A percentile compares a stretch with the other conserved stretches of the same genome.
These are phyloP conservation scores for Coemansia sp. DNA, from an alignment of 192 early-diverging fungal genomes.

Conservation along the genomic window DNA sequence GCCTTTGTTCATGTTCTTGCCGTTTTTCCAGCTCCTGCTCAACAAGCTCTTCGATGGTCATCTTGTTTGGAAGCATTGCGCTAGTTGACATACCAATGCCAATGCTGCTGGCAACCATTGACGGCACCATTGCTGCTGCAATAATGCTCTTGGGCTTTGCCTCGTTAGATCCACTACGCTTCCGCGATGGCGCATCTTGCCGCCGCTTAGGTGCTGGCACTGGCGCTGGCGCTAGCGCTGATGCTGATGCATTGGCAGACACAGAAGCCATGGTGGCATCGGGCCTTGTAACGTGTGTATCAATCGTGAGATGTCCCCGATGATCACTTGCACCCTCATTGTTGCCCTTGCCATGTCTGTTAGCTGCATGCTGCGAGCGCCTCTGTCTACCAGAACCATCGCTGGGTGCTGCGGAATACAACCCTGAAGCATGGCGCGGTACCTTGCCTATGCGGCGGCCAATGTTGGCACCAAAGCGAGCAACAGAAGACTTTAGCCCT, in stretches of 20 bases:
- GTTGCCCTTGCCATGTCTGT: constrained; percentile 1
- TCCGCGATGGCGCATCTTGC: constrained; percentile 18
- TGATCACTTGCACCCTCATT: neutral
- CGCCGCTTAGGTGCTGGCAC: neutral
- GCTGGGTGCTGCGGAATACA: constrained; percentile 1
- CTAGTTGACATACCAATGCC: constrained; percentile 56
- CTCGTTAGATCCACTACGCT: constrained; percentile 40
- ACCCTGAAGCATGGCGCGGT: constrained; percentile 5
- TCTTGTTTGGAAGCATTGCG: constrained; percentile 50
- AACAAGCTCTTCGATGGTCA: constrained; percentile 51
- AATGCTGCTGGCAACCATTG: constrained; percentile 51
- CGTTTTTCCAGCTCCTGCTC: constrained; percentile 49
- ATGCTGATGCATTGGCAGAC: constrained; percentile 4
- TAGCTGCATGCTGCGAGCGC: constrained; percentile 3
- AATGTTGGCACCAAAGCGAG: constrained; percentile 34
- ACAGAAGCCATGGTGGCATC: neutral
- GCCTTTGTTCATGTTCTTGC: constrained; percentile 5
- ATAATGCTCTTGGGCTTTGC: constrained; percentile 29
- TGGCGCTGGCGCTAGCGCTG: constrained; percentile 4
- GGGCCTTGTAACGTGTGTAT: constrained; percentile 6
- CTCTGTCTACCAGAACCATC: constrained; percentile 2
- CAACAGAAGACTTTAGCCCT: constrained; percentile 31
- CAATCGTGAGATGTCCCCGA: constrained; percentile 3
- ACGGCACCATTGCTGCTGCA: constrained; percentile 51
- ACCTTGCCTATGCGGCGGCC: constrained; percentile 18